Base-by-base conservation (phyloP, 768 basidiomycete species). In the Rhizopogon vesiculosus region DNA sequence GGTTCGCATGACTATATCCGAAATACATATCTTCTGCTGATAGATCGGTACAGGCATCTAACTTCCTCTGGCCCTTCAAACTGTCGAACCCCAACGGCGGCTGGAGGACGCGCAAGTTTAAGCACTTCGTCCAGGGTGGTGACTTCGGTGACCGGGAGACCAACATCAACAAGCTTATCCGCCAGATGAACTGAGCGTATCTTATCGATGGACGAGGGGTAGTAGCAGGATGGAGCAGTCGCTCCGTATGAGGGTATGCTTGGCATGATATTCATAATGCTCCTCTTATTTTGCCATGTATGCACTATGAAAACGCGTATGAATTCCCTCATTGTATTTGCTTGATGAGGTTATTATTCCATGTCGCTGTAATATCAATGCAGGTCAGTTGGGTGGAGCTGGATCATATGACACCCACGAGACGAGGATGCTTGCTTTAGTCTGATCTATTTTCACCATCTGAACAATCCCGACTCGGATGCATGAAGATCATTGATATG, bases 21-120 rank as follows among this genome's bases (percentile, higher is more conserved):
- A 4, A n/a, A 46, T 39, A 15, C 1, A 7, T 44, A 25, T 45
- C 56, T 33, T 22, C 19, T 69, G 12, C 61, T 61, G 10, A 49
- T 49, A 28, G 7, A 15, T 39, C 42, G 28, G 4, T 13, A 43
- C 57, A 89, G 88, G 89, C 87, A 56, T 84, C 89, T 63, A 95
- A 93, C 84, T 95, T 96, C 86, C 87, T 98, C 53, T 98, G 95
- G 95, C 97, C 97, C 25, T 98, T 99, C 85, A 99, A 99, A 74
- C 90, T 99, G 60, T 98, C 94, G 67, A 98, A 98, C 85, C 96
- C 97, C 54, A 98, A 84, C 61, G 96, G 97, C 62, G 97, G 97
- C 64, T 99, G 94, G 96, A 88, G 93, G 78, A 86, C 84, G 71
- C 85, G 93, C 72, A 98, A 98, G 78, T 98, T 98, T 86, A 96